Evolutionary conservation across 2,329 filamentous ascomycete genomes (phyloP).

Genomic region (Fusarium sp.): DNA sequence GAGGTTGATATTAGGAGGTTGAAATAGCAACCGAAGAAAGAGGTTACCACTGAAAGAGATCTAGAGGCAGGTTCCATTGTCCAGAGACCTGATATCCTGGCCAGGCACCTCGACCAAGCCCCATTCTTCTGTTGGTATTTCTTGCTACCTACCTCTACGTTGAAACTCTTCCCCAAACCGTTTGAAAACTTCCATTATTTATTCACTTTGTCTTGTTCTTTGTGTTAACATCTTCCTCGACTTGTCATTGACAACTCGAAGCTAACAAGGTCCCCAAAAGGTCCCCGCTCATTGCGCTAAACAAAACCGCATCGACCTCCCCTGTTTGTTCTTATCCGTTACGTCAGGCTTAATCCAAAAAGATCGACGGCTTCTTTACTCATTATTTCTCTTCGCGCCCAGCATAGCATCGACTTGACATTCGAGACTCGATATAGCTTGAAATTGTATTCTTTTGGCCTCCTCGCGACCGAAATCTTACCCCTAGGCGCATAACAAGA

Average conservation of each 20-base stretch:
- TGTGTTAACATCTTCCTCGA: neutral
- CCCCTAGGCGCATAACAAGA: slow-evolving; percentile 11
- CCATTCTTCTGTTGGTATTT: slow-evolving; percentile 10
- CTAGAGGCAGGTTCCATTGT: slow-evolving; percentile 12
- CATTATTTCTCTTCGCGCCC: slow-evolving; percentile 28
- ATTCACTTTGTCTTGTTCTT: slow-evolving; percentile 10
- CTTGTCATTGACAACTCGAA: slow-evolving; percentile 18
- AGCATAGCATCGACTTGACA: slow-evolving; percentile 4
- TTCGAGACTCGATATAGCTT: neutral
- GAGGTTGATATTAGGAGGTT: slow-evolving; percentile 7
- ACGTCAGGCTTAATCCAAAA: slow-evolving; percentile 42
- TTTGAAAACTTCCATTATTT: slow-evolving; percentile 3
- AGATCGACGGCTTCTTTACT: slow-evolving; percentile 33
- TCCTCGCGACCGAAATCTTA: neutral
- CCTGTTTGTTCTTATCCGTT: slow-evolving; percentile 31
- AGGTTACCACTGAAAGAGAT: slow-evolving; percentile 5
- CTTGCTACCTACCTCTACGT: neutral
- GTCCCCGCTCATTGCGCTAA: slow-evolving; percentile 38
- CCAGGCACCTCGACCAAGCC: slow-evolving; percentile 15
- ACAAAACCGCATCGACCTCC: slow-evolving; percentile 28
- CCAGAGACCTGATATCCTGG: neutral
- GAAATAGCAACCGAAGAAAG: neutral
- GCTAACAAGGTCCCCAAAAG: slow-evolving; percentile 11
- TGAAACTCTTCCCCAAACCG: slow-evolving; percentile 4
- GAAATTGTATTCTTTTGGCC: neutral